A percentile compares a stretch with the other conserved stretches of the same genome.
These are phyloP conservation scores for Lophiotrema nucula DNA, from an alignment of 495 filamentous ascomycete genomes.

Conservation along the genomic window DNA sequence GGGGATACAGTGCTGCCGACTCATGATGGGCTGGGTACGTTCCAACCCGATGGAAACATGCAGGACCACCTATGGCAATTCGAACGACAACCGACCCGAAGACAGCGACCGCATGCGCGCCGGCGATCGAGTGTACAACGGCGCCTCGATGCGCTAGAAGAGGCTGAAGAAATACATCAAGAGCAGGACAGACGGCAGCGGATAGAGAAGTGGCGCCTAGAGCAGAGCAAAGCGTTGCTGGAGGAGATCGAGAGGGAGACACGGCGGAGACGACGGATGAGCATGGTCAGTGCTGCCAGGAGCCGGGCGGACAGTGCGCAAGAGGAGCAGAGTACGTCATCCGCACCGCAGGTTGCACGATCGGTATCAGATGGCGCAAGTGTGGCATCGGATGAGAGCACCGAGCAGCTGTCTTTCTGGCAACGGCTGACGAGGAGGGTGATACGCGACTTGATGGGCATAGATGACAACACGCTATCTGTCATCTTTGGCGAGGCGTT, in stretches of 20 bases:
- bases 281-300: conserved; percentile 42
- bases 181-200: conserved; percentile 70
- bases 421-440: conserved; percentile 78
- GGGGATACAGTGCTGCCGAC: conserved; percentile 70
- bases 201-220: conserved; percentile 88
- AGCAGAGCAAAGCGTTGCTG: conserved; percentile 80
- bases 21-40: conserved; percentile 89
- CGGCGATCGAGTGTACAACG: conserved; percentile 62
- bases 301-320: conserved; percentile 33
- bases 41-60: conserved; percentile 55
- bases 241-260: conserved; percentile 89
- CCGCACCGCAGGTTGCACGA: conserved; percentile 27
- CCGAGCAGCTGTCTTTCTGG: conserved; percentile 66
- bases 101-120: conserved; percentile 49
- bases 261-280: conserved; percentile 51
- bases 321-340: conserved; percentile 11
- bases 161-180: conserved; percentile 53
- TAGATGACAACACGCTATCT: conserved; percentile 79
- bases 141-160: conserved; percentile 63
- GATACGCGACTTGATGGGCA: conserved; percentile 84
- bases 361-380: conserved; percentile 35
- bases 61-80: conserved; percentile 85
- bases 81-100: conserved; percentile 74
- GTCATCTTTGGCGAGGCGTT: conserved; percentile 85
- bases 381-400: conserved; percentile 36